Evolutionary conservation across 805 yeast species (phyloP), one percentile per base, ranked within the genome.

Genomic region (Yamadazyma sp.): DNA sequence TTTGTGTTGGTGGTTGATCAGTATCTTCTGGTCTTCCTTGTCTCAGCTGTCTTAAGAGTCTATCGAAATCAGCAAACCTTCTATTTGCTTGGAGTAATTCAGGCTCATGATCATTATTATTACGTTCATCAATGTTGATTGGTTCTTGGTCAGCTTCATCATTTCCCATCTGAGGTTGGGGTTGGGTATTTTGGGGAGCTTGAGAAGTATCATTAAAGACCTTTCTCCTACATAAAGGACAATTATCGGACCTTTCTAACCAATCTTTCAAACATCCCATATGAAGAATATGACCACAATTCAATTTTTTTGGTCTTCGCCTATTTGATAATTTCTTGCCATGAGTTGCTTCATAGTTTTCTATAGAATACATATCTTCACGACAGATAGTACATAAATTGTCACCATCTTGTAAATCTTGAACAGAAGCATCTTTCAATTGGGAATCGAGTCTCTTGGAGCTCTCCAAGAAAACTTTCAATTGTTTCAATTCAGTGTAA

Each of bases 181-280:
- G 30, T 32, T 11, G 26, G 10, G 10, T 7, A 6, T 27, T 19
- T 19, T 27, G 19, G 30, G 15, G 28, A 25, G 15, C 17, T 14
- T 9, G 5, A 7, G 17, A 25, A 15, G 4, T 24, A 20, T 35
- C 16, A 17, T 39, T 49, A 41, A 67, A 66, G 5, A 87, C 94
- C 8, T 78, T 75, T 20, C 81, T 69, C 42, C 96, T 70, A 56
- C 98, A 93, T 35, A 89, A 78, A 1, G 98, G 98, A 63, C 98
- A 93, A n/a, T 78, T 76, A 47, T 82, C 91, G 0, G 96, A 86
- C 45, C 95, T 74, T 52, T 86, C 94, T 47, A 93, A 69, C 98
- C 98, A 93, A 46, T 84, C 82, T 51, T 86, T 84, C 43, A 93
- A 70, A 57, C 98, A 93, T 4, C 93, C 89, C 60, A 83, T 64